Evolutionary conservation across 306 rosid species (phyloP), one percentile per base, ranked within the genome.

Genomic region (Corylus avellana): DNA sequence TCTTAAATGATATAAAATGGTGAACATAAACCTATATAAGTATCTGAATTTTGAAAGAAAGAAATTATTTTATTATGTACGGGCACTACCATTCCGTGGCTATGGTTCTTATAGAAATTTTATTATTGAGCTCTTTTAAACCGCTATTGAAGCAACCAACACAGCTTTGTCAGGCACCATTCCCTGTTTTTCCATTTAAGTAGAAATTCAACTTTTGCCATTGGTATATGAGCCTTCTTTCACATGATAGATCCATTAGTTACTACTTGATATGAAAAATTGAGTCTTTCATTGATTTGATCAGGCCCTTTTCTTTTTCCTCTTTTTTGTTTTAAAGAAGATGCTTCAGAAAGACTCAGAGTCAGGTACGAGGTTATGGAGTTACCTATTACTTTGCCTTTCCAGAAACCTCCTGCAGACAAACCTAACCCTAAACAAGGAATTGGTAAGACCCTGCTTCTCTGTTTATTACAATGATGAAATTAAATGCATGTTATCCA

Each of bases 341-440:
- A 89, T 88, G 83, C 92, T 75, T 72, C 92, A 0, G 96, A 95
- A 81, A 96, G 88, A 79, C 93, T 93, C 72, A 79, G 94, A 88
- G 99, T 95, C 20, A 91, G 93, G 87, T 95, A 95, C n/a, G 99
- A 93, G 44, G 91, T 91, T 64, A 80, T 77, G 63, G 97, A 93
- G 82, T 92, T 87, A 49, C 99, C 99, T 47, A 59, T 95, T 77
- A 90, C 76, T 84, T 80, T 95, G 80, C 97, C 98, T 69, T 92
- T 84, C 82, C 98, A 92, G 86, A 95, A 95, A 86, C 98, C 98
- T 87, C 97, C 83, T 77, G 85, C 88, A 16, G 98, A 95, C 82
- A 95, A 95, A 86, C 98, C 98, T 67, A 95, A 95, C 77, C 99
- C 99, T 55, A 93, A 93, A 84, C 99, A 91, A 91, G 99, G 99